Base-by-base conservation (phyloP, 2,329 filamentous ascomycete genomes). In the Fusarium sp. region DNA sequence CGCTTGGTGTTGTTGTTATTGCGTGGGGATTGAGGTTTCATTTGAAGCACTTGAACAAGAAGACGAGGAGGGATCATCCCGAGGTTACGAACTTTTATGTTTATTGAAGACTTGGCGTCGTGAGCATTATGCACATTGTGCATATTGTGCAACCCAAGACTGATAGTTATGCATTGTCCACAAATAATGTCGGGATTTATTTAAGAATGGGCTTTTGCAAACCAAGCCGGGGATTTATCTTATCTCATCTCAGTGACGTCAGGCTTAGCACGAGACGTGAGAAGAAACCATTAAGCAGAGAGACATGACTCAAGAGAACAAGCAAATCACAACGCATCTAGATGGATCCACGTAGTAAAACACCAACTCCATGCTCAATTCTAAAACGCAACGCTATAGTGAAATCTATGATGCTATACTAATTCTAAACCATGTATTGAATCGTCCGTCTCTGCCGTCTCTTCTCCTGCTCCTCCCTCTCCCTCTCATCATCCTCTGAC, bases 61-160 rank as follows among this genome's bases (percentile, higher is more conserved):
- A 55, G 26, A 72, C 52, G 15, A 66, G 62, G 4, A 66, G 66
- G 10, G 52, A 72, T 57, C 51, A 67, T 14, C 69, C 69, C 0
- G 69, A 72, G 17, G 41, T 70, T 7, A 72, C 56, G 4, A 72
- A 72, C 24, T 70, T 72, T 26, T 72, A 72, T 28, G 69, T 72
- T 8, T 72, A 72, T 31, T 71, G 14, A 54, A 13, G 10, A 22
- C 18, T 14, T 26, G 47, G 20, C 1, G 31, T 35, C 35, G 4
- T 35, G 22, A 20, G n/a, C 13, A 10, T 51, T 20, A 10, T 51
- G 48, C 7, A 24, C 4, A 4, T 14, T 51, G 3, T 35, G 31
- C 31, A 33, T 33, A 14, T 33, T 33, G 11, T 33, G 31, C 31
- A 14, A 28, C 28, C 28, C 8, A 28, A 28, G 28, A 3, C 28